Conservation (phyloP, 75 land plant species). For the Picea sitchensis region DNA sequence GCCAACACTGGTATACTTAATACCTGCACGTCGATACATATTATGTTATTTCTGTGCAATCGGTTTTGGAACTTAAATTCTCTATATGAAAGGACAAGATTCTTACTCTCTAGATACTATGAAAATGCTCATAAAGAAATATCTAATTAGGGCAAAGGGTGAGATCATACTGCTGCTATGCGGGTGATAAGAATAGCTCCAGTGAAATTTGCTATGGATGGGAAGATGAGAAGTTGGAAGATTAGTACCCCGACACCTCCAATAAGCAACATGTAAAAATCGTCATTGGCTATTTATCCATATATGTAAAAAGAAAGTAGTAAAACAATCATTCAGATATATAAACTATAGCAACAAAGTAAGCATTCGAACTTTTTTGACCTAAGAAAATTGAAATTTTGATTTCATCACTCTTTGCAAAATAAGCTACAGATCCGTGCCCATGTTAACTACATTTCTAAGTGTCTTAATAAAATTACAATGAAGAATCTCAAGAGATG, state of each 20-base stretch:
- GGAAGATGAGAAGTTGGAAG: conserved; percentile 33
- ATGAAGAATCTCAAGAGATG: too few relatives aligned
- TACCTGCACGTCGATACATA: conserved; percentile 18
- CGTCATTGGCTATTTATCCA: too few relatives aligned
- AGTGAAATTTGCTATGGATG: conserved; percentile 19
- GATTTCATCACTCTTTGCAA: too few relatives aligned
- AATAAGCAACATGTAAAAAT: too few relatives aligned
- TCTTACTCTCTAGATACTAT: background rate
- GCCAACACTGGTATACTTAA: conserved; percentile 18
- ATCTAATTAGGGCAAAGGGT: background rate
- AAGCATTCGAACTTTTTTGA: too few relatives aligned
- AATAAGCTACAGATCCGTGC: too few relatives aligned
- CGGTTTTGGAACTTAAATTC: background rate
- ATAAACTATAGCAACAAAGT: too few relatives aligned
- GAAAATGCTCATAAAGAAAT: background rate
- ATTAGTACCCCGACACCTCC: conserved; percentile 29
- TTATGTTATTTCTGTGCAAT: background rate
- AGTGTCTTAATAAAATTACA: too few relatives aligned
- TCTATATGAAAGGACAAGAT: background rate
- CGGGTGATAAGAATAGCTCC: conserved; percentile 33
- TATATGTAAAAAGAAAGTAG: too few relatives aligned
- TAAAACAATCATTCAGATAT: too few relatives aligned
- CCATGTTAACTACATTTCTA: too few relatives aligned
- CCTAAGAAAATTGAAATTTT: too few relatives aligned
- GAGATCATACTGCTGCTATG: conserved; percentile 22